Base-by-base conservation (phyloP, 805 yeast species). In the Candida oleophila region DNA sequence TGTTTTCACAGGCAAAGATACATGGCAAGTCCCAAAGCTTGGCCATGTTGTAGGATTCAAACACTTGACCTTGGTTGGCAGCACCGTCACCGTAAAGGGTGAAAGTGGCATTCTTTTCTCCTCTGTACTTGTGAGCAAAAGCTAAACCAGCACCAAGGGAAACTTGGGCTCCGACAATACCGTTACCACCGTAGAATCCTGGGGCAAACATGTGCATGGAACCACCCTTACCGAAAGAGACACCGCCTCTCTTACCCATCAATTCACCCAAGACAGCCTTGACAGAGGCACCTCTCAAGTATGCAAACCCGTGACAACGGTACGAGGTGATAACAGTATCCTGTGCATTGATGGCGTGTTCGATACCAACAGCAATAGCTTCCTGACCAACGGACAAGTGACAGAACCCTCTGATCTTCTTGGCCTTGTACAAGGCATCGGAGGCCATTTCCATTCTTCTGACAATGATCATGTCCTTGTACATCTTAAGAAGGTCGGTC, bases 381-480 rank as follows among this genome's bases (percentile, higher is more conserved):
- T 94, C 99, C 77, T 94, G 99, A 64, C 99, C 99, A 53, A 89
- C 90, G 12, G 97, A 88, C 76, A 94, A 82, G 73, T 94, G 99
- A 76, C 99, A 94, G 85, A 94, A 94, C 60, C 99, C 99, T 78
- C 98, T 83, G 64, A 94, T 91, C 76, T 92, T 90, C 80, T 94
- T 94, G 62, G 98, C 96, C 78, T 94, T 94, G 80, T 94, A 94
- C 55, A 94, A 77, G 28, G 97, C 98, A 68, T 94, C 99, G 51
- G 98, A 83, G 37, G 97, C 96, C 96, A 94, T 92, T 77, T 94
- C 99, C 94, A 94, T 84, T 74, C 99, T 87, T 80, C 96, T 85
- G 66, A 92, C 83, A 56, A 85, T 73, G 56, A 86, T 82, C 98
- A 94, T 91, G 67, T 92, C 96, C 75, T 89, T 87, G 82, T 91